Evolutionary conservation across 345 rosid species (phyloP).

Genomic region (Abelmoschus esculentus): DNA sequence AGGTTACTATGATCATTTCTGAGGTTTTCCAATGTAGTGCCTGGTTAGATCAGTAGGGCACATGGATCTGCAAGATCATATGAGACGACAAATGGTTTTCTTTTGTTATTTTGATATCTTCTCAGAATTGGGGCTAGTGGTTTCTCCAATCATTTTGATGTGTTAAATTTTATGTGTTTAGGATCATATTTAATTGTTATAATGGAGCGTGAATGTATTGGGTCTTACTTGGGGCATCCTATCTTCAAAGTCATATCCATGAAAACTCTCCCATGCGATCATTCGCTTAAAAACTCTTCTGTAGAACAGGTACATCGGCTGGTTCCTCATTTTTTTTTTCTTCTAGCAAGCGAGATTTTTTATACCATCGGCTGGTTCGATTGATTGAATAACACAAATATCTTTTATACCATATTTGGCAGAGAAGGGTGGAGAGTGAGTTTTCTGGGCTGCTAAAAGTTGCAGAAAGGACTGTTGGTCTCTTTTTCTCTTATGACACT

Average conservation of each 20-base stretch:
- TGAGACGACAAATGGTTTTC: not conserved
- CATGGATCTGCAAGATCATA: not conserved
- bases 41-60: not conserved
- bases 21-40: no score
- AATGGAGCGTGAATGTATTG: conserved; percentile 69
- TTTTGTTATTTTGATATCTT: not conserved
- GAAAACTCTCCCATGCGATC: conserved; percentile 85
- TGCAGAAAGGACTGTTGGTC: conserved; percentile 74
- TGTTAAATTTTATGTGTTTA: conserved; percentile 20
- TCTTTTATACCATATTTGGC: conserved; percentile 19
- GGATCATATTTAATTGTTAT: conserved; percentile 85
- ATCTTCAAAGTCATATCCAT: conserved; percentile 68
- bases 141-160: not conserved
- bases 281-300: conserved; percentile 57
- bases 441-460: conserved; percentile 57
- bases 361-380: not conserved
- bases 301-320: conserved; percentile 59
- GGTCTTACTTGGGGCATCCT: conserved; percentile 73
- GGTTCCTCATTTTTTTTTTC: not conserved
- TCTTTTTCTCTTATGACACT: conserved; percentile 78
- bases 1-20: not conserved
- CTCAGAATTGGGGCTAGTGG: not conserved
- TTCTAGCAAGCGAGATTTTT: not conserved
- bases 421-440: conserved; percentile 83
- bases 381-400: conserved; percentile 3